Evolutionary conservation across 2,329 filamentous ascomycete genomes (phyloP).

Genomic region (Aspergillus aculeatus): DNA sequence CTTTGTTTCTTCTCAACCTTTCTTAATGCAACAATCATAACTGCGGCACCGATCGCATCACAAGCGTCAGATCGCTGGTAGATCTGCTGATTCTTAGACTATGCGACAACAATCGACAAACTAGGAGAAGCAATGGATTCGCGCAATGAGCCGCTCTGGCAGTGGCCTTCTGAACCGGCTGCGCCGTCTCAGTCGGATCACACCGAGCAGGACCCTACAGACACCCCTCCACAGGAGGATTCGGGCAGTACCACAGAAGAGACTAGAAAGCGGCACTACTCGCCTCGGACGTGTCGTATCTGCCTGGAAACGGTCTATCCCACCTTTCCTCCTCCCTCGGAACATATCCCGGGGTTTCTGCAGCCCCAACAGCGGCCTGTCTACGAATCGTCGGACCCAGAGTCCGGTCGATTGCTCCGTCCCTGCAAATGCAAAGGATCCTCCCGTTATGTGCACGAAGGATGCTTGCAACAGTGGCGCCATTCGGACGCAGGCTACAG

Average conservation of each 20-base stretch:
- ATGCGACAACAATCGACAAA: conserved; percentile 8
- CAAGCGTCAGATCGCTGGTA: conserved; percentile 15
- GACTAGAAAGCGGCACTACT: conserved; percentile 55
- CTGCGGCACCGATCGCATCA: background rate
- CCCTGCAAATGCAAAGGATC: conserved; percentile 94
- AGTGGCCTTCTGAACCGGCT: conserved; percentile 21
- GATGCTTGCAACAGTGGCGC: conserved; percentile 81
- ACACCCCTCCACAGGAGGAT: conserved; percentile 15
- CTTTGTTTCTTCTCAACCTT: conserved; percentile 1
- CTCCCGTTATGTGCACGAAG: conserved; percentile 91
- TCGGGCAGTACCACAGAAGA: conserved; percentile 17
- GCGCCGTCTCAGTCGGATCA: conserved; percentile 8
- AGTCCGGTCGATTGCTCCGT: conserved; percentile 74
- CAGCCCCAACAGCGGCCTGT: conserved; percentile 58
- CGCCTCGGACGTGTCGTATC: conserved; percentile 78
- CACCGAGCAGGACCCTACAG: conserved; percentile 12
- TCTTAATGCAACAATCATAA: background rate
- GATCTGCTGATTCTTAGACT: conserved; percentile 14
- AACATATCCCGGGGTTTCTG: conserved; percentile 57
- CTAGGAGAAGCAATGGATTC: conserved; percentile 17
- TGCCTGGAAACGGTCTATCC: conserved; percentile 73
- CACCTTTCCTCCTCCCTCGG: conserved; percentile 56
- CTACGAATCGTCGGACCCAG: conserved; percentile 72
- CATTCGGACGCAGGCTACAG: conserved; percentile 65
- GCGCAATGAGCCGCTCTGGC: conserved; percentile 27